A percentile compares a stretch with the other conserved stretches of the same genome.
Evolutionary conservation across 208 protist genomes (phyloP).

Genomic region (Naegleria fowleri): DNA sequence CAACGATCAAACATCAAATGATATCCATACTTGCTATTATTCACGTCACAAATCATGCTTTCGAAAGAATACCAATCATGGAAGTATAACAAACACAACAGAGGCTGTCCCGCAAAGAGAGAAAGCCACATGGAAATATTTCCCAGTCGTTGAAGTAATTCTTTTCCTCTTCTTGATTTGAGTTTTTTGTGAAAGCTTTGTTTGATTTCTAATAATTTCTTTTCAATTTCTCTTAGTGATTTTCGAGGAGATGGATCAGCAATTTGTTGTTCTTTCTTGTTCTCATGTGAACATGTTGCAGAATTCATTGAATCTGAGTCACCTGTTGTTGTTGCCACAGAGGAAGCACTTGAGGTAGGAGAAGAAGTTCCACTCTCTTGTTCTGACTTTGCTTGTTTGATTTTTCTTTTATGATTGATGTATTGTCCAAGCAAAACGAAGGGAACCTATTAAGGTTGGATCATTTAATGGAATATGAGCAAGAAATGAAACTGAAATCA

Average conservation of each 20-base stretch:
- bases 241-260: too few species aligned
- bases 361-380: background rate
- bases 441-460: too few species aligned
- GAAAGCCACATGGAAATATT: constrained; percentile 23
- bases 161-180: background rate
- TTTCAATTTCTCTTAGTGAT: background rate
- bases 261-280: too few species aligned
- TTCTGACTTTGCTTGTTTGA: background rate
- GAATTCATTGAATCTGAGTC: too few species aligned
- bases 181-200: background rate
- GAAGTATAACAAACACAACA: constrained; percentile 5
- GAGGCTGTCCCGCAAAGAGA: constrained; percentile 10
- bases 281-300: too few species aligned
- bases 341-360: background rate
- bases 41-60: background rate
- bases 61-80: background rate
- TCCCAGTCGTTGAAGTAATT: background rate
- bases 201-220: background rate
- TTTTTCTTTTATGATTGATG: background rate
- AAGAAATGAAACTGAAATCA: too few species aligned
- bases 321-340: background rate
- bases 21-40: background rate
- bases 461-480: too few species aligned
- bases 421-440: background rate
- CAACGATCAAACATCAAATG: background rate